Evolutionary conservation across 2,329 filamentous ascomycete genomes (phyloP).

Genomic region (Lasiodiplodia hormozganensis): DNA sequence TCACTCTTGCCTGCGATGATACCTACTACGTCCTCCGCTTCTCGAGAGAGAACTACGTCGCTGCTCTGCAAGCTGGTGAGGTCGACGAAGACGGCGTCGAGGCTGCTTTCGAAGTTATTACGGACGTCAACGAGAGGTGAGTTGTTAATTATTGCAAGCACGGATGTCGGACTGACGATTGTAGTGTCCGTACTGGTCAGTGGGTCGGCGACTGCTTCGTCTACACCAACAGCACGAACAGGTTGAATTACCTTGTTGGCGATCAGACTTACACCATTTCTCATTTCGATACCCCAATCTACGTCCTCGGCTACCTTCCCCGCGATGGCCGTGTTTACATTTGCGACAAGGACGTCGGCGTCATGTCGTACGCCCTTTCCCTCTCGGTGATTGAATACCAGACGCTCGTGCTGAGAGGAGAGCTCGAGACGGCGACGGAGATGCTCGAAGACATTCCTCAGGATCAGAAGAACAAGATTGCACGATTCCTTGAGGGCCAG

Average conservation of each 20-base stretch:
- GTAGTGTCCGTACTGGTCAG: conserved; percentile 86
- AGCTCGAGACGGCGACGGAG: conserved; percentile 89
- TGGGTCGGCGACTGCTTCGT: conserved; percentile 99
- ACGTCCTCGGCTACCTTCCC: conserved; percentile 92
- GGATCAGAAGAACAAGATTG: conserved; percentile 98
- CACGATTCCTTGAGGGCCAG: conserved; percentile 95
- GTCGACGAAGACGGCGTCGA: conserved; percentile 93
- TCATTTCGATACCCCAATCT: conserved; percentile 95
- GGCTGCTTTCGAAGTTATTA: conserved; percentile 93
- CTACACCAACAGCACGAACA: conserved; percentile 96
- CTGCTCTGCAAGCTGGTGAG: conserved; percentile 80
- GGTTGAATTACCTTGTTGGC: conserved; percentile 95
- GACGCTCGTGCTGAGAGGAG: conserved; percentile 89
- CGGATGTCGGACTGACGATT: not conserved
- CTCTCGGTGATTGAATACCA: conserved; percentile 96
- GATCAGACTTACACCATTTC: conserved; percentile 98
- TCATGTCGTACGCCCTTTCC: conserved; percentile 89
- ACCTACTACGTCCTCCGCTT: conserved; percentile 94
- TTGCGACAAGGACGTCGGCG: conserved; percentile 91
- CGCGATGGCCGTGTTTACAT: conserved; percentile 95
- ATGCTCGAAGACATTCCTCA: conserved; percentile 82
- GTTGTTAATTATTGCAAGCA: not conserved
- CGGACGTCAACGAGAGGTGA: conserved; percentile 88
- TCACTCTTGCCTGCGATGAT: conserved; percentile 91
- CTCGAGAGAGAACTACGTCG: conserved; percentile 85